These are phyloP conservation scores for Podaxis pistillaris DNA, from an alignment of 768 basidiomycete species.

Conservation along the genomic window DNA sequence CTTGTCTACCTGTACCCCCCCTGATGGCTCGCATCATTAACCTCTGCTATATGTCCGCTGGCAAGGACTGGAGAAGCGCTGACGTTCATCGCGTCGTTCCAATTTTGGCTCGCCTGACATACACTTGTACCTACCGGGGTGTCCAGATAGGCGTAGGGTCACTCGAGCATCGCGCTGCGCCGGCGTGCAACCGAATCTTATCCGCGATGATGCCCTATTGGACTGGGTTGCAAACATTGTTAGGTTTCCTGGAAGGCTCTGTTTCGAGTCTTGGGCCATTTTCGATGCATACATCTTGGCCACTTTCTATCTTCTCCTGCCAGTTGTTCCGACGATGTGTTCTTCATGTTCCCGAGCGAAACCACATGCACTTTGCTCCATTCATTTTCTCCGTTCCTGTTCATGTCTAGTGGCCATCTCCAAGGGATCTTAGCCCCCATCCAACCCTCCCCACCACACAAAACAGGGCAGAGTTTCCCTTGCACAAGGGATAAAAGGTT, in stretches of 20 bases:
- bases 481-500: constrained; percentile 22
- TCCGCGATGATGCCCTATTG: constrained; percentile 16
- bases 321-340: constrained; percentile 8
- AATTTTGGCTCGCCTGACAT: neutral
- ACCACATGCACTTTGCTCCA: constrained; percentile 4
- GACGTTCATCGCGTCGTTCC: neutral
- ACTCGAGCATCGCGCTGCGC: constrained; percentile 1
- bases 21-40: neutral
- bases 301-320: neutral
- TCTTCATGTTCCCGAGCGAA: neutral
- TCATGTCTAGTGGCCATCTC: neutral
- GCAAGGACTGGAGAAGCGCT: neutral
- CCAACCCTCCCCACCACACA: constrained; percentile 10
- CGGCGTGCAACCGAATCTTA: constrained; percentile 25
- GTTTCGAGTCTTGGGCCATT: no score
- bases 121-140: neutral
- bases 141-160: neutral
- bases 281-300: neutral
- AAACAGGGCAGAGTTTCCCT: constrained; percentile 26
- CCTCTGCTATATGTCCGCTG: neutral
- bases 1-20: neutral
- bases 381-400: neutral
- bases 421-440: neutral
- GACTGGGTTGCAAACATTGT: neutral
- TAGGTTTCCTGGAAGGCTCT: no score